These are phyloP conservation scores for Striga asiatica DNA, from an alignment of 257 asterid genomes.

Conservation along the genomic window DNA sequence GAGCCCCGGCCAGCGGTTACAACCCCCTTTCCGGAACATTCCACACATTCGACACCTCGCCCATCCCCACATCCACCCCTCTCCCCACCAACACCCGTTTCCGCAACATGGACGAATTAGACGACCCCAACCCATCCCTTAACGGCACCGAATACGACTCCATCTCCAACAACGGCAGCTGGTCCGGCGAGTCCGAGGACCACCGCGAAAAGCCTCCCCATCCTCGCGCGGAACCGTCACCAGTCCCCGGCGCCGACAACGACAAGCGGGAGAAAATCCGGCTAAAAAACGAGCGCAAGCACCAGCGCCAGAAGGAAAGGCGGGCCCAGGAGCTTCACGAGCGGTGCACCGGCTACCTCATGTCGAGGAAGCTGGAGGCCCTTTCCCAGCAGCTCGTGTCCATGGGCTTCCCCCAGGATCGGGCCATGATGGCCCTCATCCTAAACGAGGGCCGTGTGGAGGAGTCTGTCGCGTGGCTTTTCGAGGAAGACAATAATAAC, in stretches of 20 bases:
- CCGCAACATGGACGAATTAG: conserved; percentile 71
- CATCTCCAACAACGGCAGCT: conserved; percentile 78
- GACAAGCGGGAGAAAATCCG: conserved; percentile 63
- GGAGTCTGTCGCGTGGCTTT: conserved; percentile 70
- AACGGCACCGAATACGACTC: conserved; percentile 55
- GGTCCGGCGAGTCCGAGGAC: conserved; percentile 97
- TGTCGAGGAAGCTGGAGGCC: conserved; percentile 62
- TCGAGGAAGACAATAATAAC: conserved; percentile 45
- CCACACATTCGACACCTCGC: conserved; percentile 55
- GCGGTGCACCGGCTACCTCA: conserved; percentile 54
- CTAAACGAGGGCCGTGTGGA: conserved; percentile 87
- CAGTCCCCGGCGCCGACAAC: conserved; percentile 57
- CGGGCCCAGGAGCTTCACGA: conserved; percentile 69
- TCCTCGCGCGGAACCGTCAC: conserved; percentile 35
- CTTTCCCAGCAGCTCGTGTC: conserved; percentile 85
- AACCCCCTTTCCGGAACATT: conserved; percentile 73
- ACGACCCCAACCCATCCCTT: conserved; percentile 50
- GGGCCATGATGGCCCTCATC: conserved; percentile 90
- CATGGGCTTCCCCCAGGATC: conserved; percentile 91
- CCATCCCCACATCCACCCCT: conserved; percentile 38
- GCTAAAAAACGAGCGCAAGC: conserved; percentile 58
- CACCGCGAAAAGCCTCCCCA: conserved; percentile 38
- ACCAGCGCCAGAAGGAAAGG: conserved; percentile 67
- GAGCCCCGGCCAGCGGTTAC: conserved; percentile 64
- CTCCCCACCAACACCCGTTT: conserved; percentile 65